Evolutionary conservation across 73 alveolate genomes (phyloP).

Genomic region (Tetrahymena borealis): DNA sequence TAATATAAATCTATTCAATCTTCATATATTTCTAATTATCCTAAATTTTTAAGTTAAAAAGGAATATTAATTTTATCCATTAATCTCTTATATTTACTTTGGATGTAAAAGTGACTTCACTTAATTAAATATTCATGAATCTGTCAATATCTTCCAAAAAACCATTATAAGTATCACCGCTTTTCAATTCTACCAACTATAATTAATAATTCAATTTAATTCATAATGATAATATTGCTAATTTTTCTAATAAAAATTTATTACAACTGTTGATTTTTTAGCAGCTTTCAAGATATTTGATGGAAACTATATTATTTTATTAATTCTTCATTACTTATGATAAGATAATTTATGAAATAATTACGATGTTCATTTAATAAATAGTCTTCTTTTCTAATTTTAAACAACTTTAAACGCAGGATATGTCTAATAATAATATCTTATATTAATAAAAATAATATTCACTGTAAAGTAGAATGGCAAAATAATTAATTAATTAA

Average conservation of each 20-base stretch:
- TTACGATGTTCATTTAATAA: too few relatives aligned
- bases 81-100: background rate
- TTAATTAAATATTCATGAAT: constrained; percentile 34
- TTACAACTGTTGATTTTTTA: background rate
- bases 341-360: too few relatives aligned
- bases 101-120: constrained; percentile 19
- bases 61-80: background rate
- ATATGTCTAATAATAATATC: too few relatives aligned
- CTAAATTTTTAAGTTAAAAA: background rate
- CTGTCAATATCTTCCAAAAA: constrained; percentile 17
- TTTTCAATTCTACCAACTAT: constrained; percentile 27
- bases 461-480: too few relatives aligned
- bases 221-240: background rate
- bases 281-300: too few relatives aligned
- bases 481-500: too few relatives aligned
- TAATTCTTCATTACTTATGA: too few relatives aligned
- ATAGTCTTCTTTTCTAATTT: too few relatives aligned
- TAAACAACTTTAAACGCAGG: too few relatives aligned
- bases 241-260: background rate
- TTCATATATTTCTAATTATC: constrained; percentile 18
- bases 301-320: too few relatives aligned
- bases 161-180: constrained; percentile 42
- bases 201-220: background rate
- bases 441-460: too few relatives aligned
- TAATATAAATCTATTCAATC: constrained; percentile 16